Evolutionary conservation across 257 asterid species (phyloP), one percentile per base, ranked within the genome.

Genomic region (Nicotiana knightiana): DNA sequence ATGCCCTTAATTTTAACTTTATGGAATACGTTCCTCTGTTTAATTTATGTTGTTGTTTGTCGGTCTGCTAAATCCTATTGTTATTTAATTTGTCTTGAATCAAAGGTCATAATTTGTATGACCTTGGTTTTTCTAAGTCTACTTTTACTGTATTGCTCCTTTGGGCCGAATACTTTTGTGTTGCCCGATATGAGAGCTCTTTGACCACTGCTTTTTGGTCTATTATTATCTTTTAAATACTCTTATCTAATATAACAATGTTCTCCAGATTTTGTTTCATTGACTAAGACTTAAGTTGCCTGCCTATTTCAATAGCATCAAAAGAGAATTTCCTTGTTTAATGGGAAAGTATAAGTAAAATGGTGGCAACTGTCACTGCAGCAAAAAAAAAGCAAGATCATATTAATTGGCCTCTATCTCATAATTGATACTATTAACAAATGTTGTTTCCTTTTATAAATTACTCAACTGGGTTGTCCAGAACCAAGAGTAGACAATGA

Each of bases 1-100:
- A 37, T 91, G 95, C 89, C 90, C 90, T 83, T 85, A 39, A 81
- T 7, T 63, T 18, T 17, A 1, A n/a, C 10, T 21, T 3, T 39
- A 4, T 5, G 3, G 43, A 77, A 55, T 77, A 30, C 17, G 32
- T 32, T 11, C 3, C 53, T 26, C 67, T 21, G 59, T 54, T 66
- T n/a, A 9, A 68, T 59, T 32, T 9, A 35, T 53, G 24, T 12
- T 68, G 55, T 39, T 43, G 37, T 57, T 81, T 82, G 13, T 61
- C 6, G 82, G n/a, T 37, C 55, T 78, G 59, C 58, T 59, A 35
- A 2, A 12, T 48, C 61, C 61, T 46, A 46, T 37, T 78, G n/a
- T 8, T 76, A 16, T 5, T 33, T 58, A 11, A 21, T 71, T 48
- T 48, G 26, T 71, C 39, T 5, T 48, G 39, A 73, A 35, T 39